Evolutionary conservation across 176 grass and related monocot genomes (phyloP).

Genomic region (Oryza brachyantha): DNA sequence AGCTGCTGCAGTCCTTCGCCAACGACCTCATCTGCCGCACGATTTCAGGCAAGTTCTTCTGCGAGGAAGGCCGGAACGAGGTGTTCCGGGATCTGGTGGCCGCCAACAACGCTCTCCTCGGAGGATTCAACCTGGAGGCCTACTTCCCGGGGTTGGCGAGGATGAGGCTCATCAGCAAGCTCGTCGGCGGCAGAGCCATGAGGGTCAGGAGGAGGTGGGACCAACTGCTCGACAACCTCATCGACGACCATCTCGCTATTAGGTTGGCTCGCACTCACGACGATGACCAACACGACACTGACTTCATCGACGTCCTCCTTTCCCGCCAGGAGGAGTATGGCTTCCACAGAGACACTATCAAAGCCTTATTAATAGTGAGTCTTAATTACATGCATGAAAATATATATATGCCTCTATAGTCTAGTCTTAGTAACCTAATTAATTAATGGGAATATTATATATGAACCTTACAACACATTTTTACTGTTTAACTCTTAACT

Average conservation of each 20-base stretch:
- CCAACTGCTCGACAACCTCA: background rate
- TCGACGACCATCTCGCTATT: background rate
- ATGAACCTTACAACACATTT: too few relatives aligned
- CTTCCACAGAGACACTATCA: background rate
- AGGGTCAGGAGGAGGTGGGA: background rate
- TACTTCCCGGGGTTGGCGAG: constrained; percentile 32
- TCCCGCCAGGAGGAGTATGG: background rate
- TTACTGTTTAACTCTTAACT: too few relatives aligned
- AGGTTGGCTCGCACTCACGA: background rate
- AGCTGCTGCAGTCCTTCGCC: constrained; percentile 17
- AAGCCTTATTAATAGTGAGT: too few relatives aligned
- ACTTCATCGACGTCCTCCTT: background rate
- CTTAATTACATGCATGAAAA: too few relatives aligned
- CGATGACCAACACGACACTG: background rate
- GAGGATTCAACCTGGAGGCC: constrained; percentile 36
- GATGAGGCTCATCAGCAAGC: background rate
- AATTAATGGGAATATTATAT: too few relatives aligned
- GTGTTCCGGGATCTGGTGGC: constrained; percentile 26
- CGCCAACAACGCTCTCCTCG: background rate
- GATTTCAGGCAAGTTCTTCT: background rate
- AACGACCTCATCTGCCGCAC: constrained; percentile 42
- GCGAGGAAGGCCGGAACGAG: constrained; percentile 1
- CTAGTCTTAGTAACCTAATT: too few relatives aligned
- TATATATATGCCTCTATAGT: too few relatives aligned
- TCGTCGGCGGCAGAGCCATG: constrained; percentile 7